These are phyloP conservation scores for Actinomortierella wolfii DNA, from an alignment of 371 early-diverging fungal genomes.

Conservation along the genomic window DNA sequence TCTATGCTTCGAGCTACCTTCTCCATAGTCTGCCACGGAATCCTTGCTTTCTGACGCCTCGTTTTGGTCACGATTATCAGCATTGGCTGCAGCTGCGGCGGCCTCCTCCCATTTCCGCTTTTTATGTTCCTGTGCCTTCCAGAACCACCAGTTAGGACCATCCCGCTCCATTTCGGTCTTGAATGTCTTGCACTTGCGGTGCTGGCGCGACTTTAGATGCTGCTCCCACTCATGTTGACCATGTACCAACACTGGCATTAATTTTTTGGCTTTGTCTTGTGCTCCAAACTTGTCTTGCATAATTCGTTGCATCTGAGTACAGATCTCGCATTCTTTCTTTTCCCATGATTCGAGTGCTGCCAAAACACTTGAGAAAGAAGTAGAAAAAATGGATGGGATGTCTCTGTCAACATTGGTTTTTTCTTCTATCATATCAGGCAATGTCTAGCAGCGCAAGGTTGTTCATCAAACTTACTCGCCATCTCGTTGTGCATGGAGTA, in stretches of 20 bases:
- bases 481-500: conserved; percentile 31
- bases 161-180: conserved; percentile 46
- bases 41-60: no score
- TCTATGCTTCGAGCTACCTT: no score
- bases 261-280: conserved; percentile 19
- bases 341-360: conserved; percentile 65
- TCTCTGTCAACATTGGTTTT: background rate
- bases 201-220: conserved; percentile 65
- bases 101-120: conserved; percentile 39
- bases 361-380: conserved; percentile 14
- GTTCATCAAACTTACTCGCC: conserved; percentile 19
- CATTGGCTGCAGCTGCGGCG: no score
- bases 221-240: conserved; percentile 74
- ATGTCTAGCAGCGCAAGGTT: background rate
- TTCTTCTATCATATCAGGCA: background rate
- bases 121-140: conserved; percentile 38
- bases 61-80: no score
- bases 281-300: conserved; percentile 27
- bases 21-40: no score
- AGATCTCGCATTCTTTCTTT: conserved; percentile 66
- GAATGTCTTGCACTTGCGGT: conserved; percentile 53
- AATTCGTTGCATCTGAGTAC: conserved; percentile 48
- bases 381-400: conserved; percentile 27
- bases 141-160: conserved; percentile 43
- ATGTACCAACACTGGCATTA: conserved; percentile 60